Conservation (phyloP, 2,329 filamentous ascomycete species). For the Fusarium scirpi region DNA sequence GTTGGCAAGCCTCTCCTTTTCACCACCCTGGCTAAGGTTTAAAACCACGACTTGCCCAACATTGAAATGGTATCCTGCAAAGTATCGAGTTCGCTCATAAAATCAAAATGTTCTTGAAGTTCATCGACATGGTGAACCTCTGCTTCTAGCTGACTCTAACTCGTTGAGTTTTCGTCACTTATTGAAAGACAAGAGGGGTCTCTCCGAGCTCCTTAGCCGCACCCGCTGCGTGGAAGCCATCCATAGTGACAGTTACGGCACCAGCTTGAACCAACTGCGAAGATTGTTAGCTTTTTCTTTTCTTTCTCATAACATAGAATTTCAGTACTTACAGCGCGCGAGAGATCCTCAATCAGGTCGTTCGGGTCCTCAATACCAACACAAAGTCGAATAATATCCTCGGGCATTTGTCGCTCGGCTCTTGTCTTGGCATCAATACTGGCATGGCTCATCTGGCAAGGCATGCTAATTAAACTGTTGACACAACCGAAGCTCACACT, state of each 20-base stretch:
- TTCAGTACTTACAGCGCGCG: conserved; percentile 80
- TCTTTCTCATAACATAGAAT: background rate
- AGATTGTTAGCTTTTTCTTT: conserved; percentile 41
- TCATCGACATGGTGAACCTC: background rate
- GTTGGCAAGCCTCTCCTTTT: background rate
- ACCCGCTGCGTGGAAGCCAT: conserved; percentile 79
- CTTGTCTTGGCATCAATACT: conserved; percentile 97
- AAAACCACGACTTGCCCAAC: conserved; percentile 1
- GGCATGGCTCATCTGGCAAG: conserved; percentile 98
- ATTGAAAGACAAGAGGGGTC: conserved; percentile 46
- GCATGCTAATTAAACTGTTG: conserved; percentile 99
- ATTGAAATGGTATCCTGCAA: conserved; percentile 17
- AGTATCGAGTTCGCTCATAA: conserved; percentile 37
- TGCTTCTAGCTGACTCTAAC: background rate
- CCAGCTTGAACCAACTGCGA: conserved; percentile 89
- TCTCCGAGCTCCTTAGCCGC: conserved; percentile 51
- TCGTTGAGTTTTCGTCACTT: background rate
- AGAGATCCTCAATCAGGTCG: conserved; percentile 93
- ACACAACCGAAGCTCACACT: conserved; percentile 98
- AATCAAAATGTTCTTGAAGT: conserved; percentile 20
- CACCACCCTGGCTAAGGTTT: background rate
- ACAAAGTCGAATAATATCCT: conserved; percentile 95
- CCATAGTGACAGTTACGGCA: conserved; percentile 85
- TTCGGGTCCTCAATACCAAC: conserved; percentile 95
- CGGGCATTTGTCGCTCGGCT: conserved; percentile 88